Conservation (phyloP, 768 basidiomycete species). For the Tulasnella sp. region DNA sequence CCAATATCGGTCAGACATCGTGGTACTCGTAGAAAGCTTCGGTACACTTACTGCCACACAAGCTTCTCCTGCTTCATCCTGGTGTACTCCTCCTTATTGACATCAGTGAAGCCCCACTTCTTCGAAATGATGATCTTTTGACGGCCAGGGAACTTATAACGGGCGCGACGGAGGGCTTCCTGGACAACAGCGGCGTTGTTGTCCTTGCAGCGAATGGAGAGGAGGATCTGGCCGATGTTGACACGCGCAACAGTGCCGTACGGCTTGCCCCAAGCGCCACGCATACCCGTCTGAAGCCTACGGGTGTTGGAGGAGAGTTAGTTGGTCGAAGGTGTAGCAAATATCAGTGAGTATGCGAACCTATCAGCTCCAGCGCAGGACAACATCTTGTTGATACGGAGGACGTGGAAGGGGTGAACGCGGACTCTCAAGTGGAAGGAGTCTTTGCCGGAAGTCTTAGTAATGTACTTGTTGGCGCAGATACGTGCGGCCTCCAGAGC, state of each 20-base stretch:
- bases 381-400: slow-evolving; percentile 99
- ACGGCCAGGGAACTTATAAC: slow-evolving; percentile 99
- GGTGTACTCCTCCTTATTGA: slow-evolving; percentile 77
- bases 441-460: slow-evolving; percentile 96
- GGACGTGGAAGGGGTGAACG: slow-evolving; percentile 95
- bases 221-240: slow-evolving; percentile 92
- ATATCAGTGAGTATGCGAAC: slow-evolving; percentile 30
- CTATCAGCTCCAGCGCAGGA: slow-evolving; percentile 98
- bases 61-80: slow-evolving; percentile 83
- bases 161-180: slow-evolving; percentile 93
- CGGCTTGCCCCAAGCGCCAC: slow-evolving; percentile 98
- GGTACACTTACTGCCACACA: slow-evolving; percentile 62
- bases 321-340: no score
- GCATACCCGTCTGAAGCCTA: slow-evolving; percentile 93
- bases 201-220: slow-evolving; percentile 87
- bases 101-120: slow-evolving; percentile 99
- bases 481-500: slow-evolving; percentile 98
- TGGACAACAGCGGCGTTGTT: slow-evolving; percentile 74
- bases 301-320: no score
- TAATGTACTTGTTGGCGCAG: slow-evolving; percentile 98
- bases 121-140: slow-evolving; percentile 95
- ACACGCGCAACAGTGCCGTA: slow-evolving; percentile 94
- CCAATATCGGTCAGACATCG: neutral
- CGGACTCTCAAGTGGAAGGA: slow-evolving; percentile 97
- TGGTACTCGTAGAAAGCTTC: neutral